A percentile compares a stretch with the other conserved stretches of the same genome.
Evolutionary conservation across 208 protist species (phyloP).

Genomic region (Herpetomonas tarakana): DNA sequence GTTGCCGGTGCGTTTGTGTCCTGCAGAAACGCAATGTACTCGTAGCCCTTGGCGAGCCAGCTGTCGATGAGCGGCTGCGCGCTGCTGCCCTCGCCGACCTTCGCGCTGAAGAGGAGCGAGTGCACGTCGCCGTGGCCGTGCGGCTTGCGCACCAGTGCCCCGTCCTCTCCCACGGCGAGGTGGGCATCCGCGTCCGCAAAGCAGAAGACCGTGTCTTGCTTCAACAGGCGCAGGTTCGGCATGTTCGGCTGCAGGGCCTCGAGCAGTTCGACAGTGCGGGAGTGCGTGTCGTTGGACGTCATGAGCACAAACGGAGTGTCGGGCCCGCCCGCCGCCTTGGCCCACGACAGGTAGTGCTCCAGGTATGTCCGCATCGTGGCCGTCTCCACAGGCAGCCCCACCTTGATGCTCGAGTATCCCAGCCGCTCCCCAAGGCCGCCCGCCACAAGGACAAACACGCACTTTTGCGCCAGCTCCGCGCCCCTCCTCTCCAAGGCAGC

Average conservation of each 20-base stretch:
- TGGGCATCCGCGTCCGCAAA: constrained; percentile 70
- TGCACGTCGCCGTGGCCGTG: constrained; percentile 96
- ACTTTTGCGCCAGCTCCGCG: constrained; percentile 29
- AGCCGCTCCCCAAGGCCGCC: constrained; percentile 93
- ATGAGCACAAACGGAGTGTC: constrained; percentile 91
- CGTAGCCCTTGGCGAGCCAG: constrained; percentile 50
- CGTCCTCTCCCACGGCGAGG: constrained; percentile 65
- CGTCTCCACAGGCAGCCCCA: constrained; percentile 85
- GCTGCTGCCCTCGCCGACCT: constrained; percentile 7
- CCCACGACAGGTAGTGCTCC: constrained; percentile 74
- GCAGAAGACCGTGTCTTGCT: constrained; percentile 90
- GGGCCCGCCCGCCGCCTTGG: constrained; percentile 27
- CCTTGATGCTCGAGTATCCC: constrained; percentile 89
- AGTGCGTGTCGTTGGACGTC: constrained; percentile 93
- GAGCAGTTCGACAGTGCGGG: constrained; percentile 70
- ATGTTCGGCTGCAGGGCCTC: constrained; percentile 33
- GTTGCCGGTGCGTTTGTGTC: constrained; percentile 90
- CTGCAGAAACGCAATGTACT: constrained; percentile 91
- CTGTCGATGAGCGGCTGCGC: constrained; percentile 27
- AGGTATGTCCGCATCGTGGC: constrained; percentile 76
- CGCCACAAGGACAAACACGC: constrained; percentile 89
- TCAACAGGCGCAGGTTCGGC: constrained; percentile 70
- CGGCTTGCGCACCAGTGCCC: constrained; percentile 79
- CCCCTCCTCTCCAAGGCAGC: constrained; percentile 43
- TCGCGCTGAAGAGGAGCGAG: constrained; percentile 48